These are phyloP conservation scores for Phytophthora uliginosa DNA, from an alignment of 352 stramenopile species.

Conservation along the genomic window DNA sequence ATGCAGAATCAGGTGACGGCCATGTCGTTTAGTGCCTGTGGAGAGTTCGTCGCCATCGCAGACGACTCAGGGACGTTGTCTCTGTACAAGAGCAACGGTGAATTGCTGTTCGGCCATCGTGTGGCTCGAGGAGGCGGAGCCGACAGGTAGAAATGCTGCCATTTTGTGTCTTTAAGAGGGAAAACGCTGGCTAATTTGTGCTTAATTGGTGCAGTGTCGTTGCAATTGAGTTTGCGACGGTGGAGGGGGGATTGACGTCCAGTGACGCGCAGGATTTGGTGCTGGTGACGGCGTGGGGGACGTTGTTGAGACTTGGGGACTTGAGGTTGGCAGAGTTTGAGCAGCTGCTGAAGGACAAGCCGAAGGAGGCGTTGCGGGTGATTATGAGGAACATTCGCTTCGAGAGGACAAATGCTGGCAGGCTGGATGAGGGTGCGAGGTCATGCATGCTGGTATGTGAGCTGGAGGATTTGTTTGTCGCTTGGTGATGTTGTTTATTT, in stretches of 20 bases:
- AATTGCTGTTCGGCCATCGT: constrained; percentile 27
- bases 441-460: constrained; percentile 36
- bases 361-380: constrained; percentile 20
- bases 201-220: constrained; percentile 9
- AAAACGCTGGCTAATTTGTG: background rate
- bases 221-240: constrained; percentile 25
- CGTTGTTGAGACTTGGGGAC: constrained; percentile 32
- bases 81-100: constrained; percentile 41
- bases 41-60: constrained; percentile 43
- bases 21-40: constrained; percentile 48
- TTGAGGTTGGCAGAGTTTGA: constrained; percentile 45
- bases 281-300: constrained; percentile 35
- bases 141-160: constrained; percentile 15
- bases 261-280: constrained; percentile 37
- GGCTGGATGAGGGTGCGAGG: constrained; percentile 14
- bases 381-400: constrained; percentile 43
- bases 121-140: constrained; percentile 10
- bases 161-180: background rate
- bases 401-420: constrained; percentile 18
- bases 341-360: constrained; percentile 23
- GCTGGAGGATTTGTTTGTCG: background rate
- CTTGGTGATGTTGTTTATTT: constrained; percentile 2
- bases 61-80: constrained; percentile 34
- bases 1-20: constrained; percentile 24
- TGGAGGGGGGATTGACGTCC: constrained; percentile 4